Evolutionary conservation across 129 eudicot species (phyloP).

Genomic region (Scalesia atractyloides): DNA sequence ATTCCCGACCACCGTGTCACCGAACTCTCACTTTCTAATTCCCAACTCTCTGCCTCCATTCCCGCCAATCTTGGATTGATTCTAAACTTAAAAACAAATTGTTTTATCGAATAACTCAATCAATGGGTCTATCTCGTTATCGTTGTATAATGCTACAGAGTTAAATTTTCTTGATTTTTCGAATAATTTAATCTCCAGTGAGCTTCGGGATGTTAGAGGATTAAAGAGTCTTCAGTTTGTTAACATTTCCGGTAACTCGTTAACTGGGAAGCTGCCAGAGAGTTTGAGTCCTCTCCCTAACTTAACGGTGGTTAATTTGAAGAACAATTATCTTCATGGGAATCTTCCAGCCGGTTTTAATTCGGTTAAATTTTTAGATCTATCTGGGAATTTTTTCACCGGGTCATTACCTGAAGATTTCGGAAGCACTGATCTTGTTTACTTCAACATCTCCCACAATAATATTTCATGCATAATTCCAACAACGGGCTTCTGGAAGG

Average conservation of each 20-base stretch:
- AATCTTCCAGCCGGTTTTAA: conserved; percentile 58
- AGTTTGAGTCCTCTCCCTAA: conserved; percentile 44
- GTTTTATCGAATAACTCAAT: conserved; percentile 79
- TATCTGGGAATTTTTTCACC: conserved; percentile 68
- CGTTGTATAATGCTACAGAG: conserved; percentile 47
- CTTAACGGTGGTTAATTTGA: conserved; percentile 55
- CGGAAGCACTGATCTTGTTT: conserved; percentile 49
- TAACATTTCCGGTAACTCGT: conserved; percentile 62
- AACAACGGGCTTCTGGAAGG: too few species aligned
- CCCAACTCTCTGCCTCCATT: conserved; percentile 60
- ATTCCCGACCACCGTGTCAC: too few species aligned
- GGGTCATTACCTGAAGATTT: conserved; percentile 71
- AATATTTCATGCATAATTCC: conserved; percentile 75
- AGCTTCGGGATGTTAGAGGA: conserved; percentile 50
- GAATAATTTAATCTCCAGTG: conserved; percentile 76
- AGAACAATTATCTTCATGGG: conserved; percentile 67
- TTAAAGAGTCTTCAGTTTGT: conserved; percentile 46
- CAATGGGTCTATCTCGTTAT: conserved; percentile 70
- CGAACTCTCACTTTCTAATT: conserved; percentile 69
- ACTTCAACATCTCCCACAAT: conserved; percentile 71
- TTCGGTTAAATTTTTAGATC: conserved; percentile 53
- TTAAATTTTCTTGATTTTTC: conserved; percentile 67
- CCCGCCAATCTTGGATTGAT: conserved; percentile 72
- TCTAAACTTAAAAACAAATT: conserved; percentile 44
- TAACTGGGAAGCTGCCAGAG: conserved; percentile 60